Conservation (phyloP, 1,284 basidiomycete species). For the Anthracocystis panici-leucophaei region DNA sequence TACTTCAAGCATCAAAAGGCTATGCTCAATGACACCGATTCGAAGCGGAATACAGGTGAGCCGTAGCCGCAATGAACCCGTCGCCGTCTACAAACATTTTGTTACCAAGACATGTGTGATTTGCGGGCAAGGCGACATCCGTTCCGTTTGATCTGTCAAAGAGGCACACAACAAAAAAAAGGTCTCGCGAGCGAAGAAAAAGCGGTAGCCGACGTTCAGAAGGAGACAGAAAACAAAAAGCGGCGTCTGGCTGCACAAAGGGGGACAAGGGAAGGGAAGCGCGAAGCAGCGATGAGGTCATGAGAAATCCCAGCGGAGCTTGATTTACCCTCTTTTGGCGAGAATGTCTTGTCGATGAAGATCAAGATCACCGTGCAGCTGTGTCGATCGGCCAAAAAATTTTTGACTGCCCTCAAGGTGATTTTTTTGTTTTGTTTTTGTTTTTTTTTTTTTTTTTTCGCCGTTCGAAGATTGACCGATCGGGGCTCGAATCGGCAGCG, state of each 20-base stretch:
- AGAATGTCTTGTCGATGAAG: slow-evolving; percentile 1
- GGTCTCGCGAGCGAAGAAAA: too few relatives aligned
- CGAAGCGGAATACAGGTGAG: slow-evolving; percentile 1
- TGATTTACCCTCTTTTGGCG: slow-evolving; percentile 7
- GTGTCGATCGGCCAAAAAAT: background rate
- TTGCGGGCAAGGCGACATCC: slow-evolving; percentile 2
- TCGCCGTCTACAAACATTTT: background rate
- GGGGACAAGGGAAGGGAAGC: background rate
- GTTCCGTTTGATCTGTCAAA: background rate
- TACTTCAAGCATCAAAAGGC: too few relatives aligned
- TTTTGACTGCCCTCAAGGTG: background rate
- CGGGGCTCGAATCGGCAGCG: slow-evolving; percentile 1
- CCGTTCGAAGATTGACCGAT: background rate
- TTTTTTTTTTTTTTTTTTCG: too few relatives aligned
- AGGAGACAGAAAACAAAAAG: background rate
- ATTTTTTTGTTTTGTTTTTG: background rate
- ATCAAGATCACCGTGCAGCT: slow-evolving; percentile 2
- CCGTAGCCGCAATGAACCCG: background rate
- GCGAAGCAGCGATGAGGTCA: slow-evolving; percentile 1
- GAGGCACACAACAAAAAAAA: too few relatives aligned
- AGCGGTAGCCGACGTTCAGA: background rate
- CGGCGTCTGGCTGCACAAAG: background rate
- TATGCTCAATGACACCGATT: background rate
- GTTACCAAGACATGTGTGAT: background rate
- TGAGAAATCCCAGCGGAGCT: background rate